These are phyloP conservation scores for Clonostachys solani DNA, from an alignment of 2,329 filamentous ascomycete genomes.

Conservation along the genomic window DNA sequence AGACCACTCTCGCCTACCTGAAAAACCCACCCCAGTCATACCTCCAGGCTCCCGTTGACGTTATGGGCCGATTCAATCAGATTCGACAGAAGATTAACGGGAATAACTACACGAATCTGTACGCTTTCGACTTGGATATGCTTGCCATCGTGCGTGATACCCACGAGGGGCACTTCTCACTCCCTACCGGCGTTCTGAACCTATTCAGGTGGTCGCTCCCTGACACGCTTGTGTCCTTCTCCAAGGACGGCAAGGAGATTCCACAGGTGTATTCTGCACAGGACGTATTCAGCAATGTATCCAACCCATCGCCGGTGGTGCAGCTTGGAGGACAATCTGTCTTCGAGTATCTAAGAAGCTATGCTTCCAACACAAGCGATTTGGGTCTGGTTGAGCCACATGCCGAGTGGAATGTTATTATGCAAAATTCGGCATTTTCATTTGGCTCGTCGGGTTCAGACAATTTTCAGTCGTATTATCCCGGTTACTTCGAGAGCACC, in stretches of 20 bases:
- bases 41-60: conserved; percentile 40
- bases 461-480: too few relatives aligned
- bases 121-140: conserved; percentile 50
- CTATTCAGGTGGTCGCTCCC: conserved; percentile 13
- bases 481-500: too few relatives aligned
- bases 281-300: too few relatives aligned
- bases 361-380: too few relatives aligned
- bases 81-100: conserved; percentile 35
- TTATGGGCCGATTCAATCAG: conserved; percentile 36
- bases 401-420: too few relatives aligned
- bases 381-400: too few relatives aligned
- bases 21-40: conserved; percentile 48
- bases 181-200: conserved; percentile 40
- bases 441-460: too few relatives aligned
- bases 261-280: too few relatives aligned
- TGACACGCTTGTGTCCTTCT: conserved; percentile 20
- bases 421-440: too few relatives aligned
- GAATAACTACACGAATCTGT: conserved; percentile 46
- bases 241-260: too few relatives aligned
- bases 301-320: too few relatives aligned
- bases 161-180: conserved; percentile 63
- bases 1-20: conserved; percentile 41
- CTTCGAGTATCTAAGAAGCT: conserved; percentile 19
- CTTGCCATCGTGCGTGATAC: conserved; percentile 44
- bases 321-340: conserved; percentile 25